Base-by-base conservation (phyloP, 2,329 filamentous ascomycete genomes). In the Talaromyces sp. region DNA sequence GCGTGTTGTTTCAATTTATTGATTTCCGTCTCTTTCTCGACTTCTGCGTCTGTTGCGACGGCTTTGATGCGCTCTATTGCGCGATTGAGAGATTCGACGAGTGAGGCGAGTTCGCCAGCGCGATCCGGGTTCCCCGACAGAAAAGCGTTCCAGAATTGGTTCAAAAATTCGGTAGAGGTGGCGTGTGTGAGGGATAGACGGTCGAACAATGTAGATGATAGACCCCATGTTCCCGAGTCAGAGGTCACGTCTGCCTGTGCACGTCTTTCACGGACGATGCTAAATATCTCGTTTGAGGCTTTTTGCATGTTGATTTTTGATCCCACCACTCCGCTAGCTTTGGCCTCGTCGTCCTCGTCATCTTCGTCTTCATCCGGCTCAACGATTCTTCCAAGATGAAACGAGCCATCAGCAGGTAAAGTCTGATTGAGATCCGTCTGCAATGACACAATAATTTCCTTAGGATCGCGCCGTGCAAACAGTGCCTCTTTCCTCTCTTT, bases 101-200 rank as follows among this genome's bases (percentile, higher is more conserved):
- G 83, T 65, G 90, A 92, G 6, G 88, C 86, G 14, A 97, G 83
- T 76, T 99, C 93, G 46, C 83, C 83, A 0, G 91, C 91, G 37
- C 91, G 88, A 64, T 91, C 88, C 0, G 90, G 79, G 71, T 97
- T 91, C 14, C 93, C 93, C 0, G 93, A 97, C 28, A 96, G 83
- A 71, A 96, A 99, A 0, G 93, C 87, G 37, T 86, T 84, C 93
- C 93, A 99, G 79, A 99, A 99, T 75, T 98, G 96, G 69, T 93
- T 91, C n/a, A 99, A 80, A 71, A 98, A 99, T 72, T 99, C 95
- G 40, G 91, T 89, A 0, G 92, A 96, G 0, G 95, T 99, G 60
- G 93, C 93, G 73, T 98, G 92, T 0, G 93, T 96, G 61, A 90
- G 82, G 12, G 80, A 82, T n/a, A 90, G 72, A 18, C 83, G 83